Evolutionary conservation across 1,284 basidiomycete species (phyloP).

Genomic region (Ustilago tritici): DNA sequence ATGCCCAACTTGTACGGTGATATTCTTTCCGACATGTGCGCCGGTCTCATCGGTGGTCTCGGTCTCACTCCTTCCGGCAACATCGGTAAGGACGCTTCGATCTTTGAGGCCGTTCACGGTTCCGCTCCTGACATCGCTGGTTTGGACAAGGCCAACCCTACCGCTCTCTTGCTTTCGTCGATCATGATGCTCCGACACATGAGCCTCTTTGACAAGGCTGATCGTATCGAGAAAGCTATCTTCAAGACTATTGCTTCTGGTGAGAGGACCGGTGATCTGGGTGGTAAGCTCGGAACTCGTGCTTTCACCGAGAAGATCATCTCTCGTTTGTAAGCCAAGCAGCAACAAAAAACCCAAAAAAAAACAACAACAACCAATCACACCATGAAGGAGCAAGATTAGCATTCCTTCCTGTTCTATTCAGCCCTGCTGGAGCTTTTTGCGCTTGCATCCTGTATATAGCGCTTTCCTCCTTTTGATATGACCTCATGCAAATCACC

Average conservation of each 20-base stretch:
- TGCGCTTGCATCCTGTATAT: conserved; percentile 20
- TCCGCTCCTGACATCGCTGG: conserved; percentile 74
- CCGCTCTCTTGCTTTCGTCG: conserved; percentile 91
- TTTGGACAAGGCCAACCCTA: conserved; percentile 93
- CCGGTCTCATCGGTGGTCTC: conserved; percentile 96
- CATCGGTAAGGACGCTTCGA: conserved; percentile 97
- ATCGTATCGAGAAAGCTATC: conserved; percentile 89
- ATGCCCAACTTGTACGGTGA: conserved; percentile 99
- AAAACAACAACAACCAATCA: not conserved
- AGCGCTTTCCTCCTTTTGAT: conserved; percentile 22
- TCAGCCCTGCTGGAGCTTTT: not conserved
- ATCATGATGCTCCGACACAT: conserved; percentile 95
- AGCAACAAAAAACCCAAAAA: not conserved
- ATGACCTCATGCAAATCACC: conserved; percentile 36
- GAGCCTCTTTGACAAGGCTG: conserved; percentile 86
- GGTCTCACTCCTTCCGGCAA: conserved; percentile 98
- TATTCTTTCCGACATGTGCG: conserved; percentile 99
- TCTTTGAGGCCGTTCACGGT: conserved; percentile 99
- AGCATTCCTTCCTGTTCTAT: not conserved
- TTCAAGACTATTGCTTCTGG: conserved; percentile 64
- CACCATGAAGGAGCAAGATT: not conserved
- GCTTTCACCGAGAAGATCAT: conserved; percentile 65
- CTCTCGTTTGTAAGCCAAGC: conserved; percentile 49
- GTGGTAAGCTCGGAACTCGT: conserved; percentile 66
- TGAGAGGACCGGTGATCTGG: conserved; percentile 64